Evolutionary conservation across 179 eudicot species (phyloP), one percentile per base, ranked within the genome.

Genomic region (Heliamphora pulchella): DNA sequence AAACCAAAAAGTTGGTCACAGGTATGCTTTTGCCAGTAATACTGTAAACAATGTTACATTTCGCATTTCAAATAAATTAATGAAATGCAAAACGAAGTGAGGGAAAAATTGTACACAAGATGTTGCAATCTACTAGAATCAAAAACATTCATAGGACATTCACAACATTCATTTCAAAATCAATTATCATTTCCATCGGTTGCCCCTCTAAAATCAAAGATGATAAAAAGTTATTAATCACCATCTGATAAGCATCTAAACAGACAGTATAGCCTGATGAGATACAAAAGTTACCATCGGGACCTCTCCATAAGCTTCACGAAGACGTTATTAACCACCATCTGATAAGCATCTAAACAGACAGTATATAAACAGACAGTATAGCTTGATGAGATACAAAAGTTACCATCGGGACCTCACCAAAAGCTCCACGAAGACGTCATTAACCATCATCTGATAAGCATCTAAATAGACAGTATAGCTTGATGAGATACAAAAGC

Each of bases 301-400:
- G 58, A 39, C n/a, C 58, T 71, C 8, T 50, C 57, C 75, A 7
- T 53, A 55, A 54, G 63, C 62, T 54, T 54, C 18, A 54, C 5
- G 46, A 74, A 31, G 9, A 13, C 17, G 13, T 18, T n/a, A 1
- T 6, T 47, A 11, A 39, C 31, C 75, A 71, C 5, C 1, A 5
- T 17, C 41, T 0, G 3, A 43, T 5, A 15, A 57, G 8, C 54
- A 76, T 76, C 57, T 76, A 46, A 76, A 76, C 41, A 43, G 43
- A 43, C 72, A 68, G 17, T 43, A 31, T 31, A 31, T 31, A 31
- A 31, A 31, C 31, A 59, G 44, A 3, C n/a, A 39, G 59, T 41
- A 44, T 76, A 44, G n/a, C 53, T 76, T 43, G 22, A 61, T 59
- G 68, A 58, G 54, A 58, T 59, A 59, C 55, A 76, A 76, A 10